These are phyloP conservation scores for Botryotinia convoluta DNA, from an alignment of 2,329 filamentous ascomycete genomes.

Conservation along the genomic window DNA sequence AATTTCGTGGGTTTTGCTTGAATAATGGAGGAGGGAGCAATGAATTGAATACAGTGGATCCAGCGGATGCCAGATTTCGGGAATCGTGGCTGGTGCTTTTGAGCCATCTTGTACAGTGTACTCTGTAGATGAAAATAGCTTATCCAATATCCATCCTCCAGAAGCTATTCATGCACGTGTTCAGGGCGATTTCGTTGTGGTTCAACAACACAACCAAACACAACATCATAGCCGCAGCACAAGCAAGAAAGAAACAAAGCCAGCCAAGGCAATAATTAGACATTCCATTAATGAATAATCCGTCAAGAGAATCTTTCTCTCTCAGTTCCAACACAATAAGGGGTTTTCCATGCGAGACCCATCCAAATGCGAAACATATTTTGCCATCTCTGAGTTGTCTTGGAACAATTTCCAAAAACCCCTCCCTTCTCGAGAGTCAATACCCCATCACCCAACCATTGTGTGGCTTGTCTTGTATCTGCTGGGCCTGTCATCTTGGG, in stretches of 20 bases:
- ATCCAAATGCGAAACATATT: neutral
- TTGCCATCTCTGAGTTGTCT: conserved; percentile 7
- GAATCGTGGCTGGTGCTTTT: conserved; percentile 15
- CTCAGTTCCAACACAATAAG: neutral
- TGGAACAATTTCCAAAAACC: conserved; percentile 12
- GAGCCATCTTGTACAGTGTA: neutral
- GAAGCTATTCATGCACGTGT: conserved; percentile 11
- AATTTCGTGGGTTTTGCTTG: conserved; percentile 15
- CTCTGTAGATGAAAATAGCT: neutral
- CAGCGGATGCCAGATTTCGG: neutral
- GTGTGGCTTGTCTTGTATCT: conserved; percentile 9
- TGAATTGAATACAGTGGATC: neutral
- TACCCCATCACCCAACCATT: neutral
- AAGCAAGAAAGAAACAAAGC: neutral
- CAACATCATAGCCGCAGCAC: conserved; percentile 1
- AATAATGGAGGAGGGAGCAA: neutral
- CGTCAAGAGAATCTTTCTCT: too few species aligned
- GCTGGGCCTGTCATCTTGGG: neutral
- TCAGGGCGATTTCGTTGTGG: conserved; percentile 7
- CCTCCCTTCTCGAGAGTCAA: too few species aligned
- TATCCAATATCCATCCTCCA: neutral
- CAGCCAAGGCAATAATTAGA: neutral
- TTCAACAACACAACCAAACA: neutral
- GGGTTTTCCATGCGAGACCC: neutral
- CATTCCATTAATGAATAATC: neutral